Base-by-base conservation (phyloP, 345 rosid species). In the Syzygium oleosum region DNA sequence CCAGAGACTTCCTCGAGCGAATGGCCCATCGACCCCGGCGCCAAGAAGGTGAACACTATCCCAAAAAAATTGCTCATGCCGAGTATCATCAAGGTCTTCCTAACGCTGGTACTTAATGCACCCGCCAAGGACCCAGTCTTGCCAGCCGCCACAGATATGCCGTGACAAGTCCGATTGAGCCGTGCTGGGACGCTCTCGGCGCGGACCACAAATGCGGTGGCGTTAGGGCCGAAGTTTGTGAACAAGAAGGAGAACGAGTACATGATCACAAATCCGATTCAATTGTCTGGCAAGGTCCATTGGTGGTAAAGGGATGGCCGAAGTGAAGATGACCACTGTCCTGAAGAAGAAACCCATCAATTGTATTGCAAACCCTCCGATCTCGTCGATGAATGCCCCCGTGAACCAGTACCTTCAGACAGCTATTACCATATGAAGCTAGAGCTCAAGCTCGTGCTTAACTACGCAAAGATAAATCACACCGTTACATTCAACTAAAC, bases 291-390 rank as follows among this genome's bases (percentile, higher is more conserved):
- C 25, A 25, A 53, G 56, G 77, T 87, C 86, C 86, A 84, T 38
- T 87, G 78, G 31, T 77, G 63, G 85, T 78, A 78, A 78, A 11
- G 88, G 88, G 59, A 87, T 77, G 8, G 88, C 88, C 34, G 68
- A 56, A 23, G 88, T 68, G 23, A 87, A 87, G 85, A 87, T 87
- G 88, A 87, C 78, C 10, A 87, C 53, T 7, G 88, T 52, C 88
- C 54, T 78, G 88, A 87, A 87, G 88, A 87, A 87, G 84, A 43
- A 43, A 43, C 88, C 88, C 88, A 87, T 87, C 4, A 87, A 43
- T 19, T 87, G 80, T 43, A 87, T 2, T 0, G 58, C 22, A 12
- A 87, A 87, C 16, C 88, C 46, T 13, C 86, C 61, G 2, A 87
- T 58, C 31, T 84, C 73, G 88, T 87, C 61, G 73, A 49, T 87